Evolutionary conservation across 306 rosid genomes (phyloP).

Genomic region (Glycyrrhiza uralensis): DNA sequence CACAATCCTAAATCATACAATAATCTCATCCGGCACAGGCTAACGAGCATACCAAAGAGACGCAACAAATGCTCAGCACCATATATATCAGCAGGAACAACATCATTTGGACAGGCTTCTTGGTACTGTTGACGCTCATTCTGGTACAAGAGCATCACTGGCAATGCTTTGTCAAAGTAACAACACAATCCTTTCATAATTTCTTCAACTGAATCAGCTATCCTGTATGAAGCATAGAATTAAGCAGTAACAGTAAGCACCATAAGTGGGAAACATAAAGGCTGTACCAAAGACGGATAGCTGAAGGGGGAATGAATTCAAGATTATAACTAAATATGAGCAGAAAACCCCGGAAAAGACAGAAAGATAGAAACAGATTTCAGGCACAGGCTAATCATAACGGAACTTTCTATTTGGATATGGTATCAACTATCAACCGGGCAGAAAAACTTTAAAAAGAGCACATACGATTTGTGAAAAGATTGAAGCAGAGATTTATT

Average conservation of each 20-base stretch:
- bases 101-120: slow-evolving; percentile 48
- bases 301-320: slow-evolving; percentile 5
- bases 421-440: not conserved
- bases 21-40: not conserved
- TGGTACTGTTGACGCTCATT: slow-evolving; percentile 73
- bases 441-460: not conserved
- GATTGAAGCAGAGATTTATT: not conserved
- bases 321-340: not conserved
- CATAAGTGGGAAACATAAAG: not conserved
- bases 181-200: slow-evolving; percentile 61
- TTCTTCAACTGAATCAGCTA: slow-evolving; percentile 54
- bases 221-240: slow-evolving; percentile 42
- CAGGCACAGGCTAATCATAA: slow-evolving; percentile 7
- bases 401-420: not conserved
- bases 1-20: not conserved
- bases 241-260: not conserved
- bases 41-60: slow-evolving; percentile 63
- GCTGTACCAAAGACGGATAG: not conserved
- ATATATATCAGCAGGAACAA: slow-evolving; percentile 64
- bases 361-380: not conserved
- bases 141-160: slow-evolving; percentile 69
- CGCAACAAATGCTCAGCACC: slow-evolving; percentile 96
- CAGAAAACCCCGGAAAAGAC: not conserved
- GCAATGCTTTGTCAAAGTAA: slow-evolving; percentile 88
- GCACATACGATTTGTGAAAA: not conserved